A percentile compares a stretch with the other conserved stretches of the same genome.
phyloP scores from a whole-genome alignment of 1,284 basidiomycete genomes.

The Rhizoctonia solani region DNA sequence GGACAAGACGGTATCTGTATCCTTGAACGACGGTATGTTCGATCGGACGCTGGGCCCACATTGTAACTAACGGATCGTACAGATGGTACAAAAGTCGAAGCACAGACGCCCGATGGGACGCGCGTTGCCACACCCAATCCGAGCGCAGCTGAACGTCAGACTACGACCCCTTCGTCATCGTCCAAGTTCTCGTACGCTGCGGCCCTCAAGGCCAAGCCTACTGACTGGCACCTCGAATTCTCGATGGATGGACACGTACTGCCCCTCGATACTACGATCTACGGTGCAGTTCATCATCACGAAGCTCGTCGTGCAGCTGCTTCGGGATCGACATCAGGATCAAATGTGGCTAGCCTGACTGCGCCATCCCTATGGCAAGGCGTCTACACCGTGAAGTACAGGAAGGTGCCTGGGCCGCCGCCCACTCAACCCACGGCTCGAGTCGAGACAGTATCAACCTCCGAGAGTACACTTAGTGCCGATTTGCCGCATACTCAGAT shows the following conservation, averaged over 20 bases:
- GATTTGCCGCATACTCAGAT: constrained; percentile 89
- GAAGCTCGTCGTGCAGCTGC: constrained; percentile 69
- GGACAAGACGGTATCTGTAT: constrained; percentile 85
- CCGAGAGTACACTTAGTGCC: constrained; percentile 45
- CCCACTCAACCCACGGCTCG: constrained; percentile 46
- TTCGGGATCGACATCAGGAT: constrained; percentile 37
- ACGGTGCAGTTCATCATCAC: constrained; percentile 91
- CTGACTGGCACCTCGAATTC: constrained; percentile 97
- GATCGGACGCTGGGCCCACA: neutral
- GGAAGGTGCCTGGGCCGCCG: constrained; percentile 85
- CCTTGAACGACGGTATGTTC: constrained; percentile 72
- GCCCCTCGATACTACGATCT: constrained; percentile 88
- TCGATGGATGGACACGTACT: constrained; percentile 85
- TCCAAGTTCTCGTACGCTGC: constrained; percentile 80
- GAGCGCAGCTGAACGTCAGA: constrained; percentile 43
- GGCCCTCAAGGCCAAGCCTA: constrained; percentile 87
- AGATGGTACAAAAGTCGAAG: constrained; percentile 91
- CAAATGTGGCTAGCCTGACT: constrained; percentile 59
- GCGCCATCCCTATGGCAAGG: constrained; percentile 77
- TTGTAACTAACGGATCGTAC: constrained; percentile 21
- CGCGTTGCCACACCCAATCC: constrained; percentile 85
- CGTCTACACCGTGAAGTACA: constrained; percentile 89
- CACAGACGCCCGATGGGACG: constrained; percentile 95
- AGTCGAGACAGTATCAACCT: constrained; percentile 12
- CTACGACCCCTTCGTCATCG: constrained; percentile 48